Evolutionary conservation across 768 basidiomycete genomes (phyloP).

Genomic region (Lactarius indigo): DNA sequence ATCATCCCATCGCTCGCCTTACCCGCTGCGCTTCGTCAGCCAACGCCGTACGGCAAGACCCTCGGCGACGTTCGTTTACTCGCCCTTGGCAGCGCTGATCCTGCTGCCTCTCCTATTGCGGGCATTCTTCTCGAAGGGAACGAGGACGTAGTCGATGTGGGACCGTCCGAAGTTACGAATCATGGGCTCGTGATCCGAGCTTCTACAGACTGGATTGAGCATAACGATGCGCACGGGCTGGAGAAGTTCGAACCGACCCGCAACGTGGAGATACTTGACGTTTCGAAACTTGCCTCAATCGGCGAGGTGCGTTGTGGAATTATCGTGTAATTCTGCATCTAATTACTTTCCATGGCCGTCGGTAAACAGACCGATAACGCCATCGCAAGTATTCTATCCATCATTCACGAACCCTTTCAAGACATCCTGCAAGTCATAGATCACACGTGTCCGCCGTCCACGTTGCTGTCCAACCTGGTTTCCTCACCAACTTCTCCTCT

Average conservation of each 20-base stretch:
- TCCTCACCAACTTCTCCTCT: constrained; percentile 57
- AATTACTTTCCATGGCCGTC: neutral
- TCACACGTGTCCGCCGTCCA: constrained; percentile 49
- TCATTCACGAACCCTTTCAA: constrained; percentile 56
- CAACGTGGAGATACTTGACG: constrained; percentile 59
- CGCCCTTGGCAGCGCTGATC: constrained; percentile 45
- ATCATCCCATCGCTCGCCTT: constrained; percentile 68
- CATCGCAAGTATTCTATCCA: constrained; percentile 35
- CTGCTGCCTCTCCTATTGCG: constrained; percentile 45
- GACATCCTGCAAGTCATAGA: constrained; percentile 51
- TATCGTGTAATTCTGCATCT: neutral
- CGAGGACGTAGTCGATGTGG: constrained; percentile 63
- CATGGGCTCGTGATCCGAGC: constrained; percentile 45
- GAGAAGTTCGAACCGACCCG: constrained; percentile 62
- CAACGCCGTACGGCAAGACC: constrained; percentile 67
- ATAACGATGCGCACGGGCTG: constrained; percentile 57
- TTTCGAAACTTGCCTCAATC: constrained; percentile 44
- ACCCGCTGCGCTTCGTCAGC: constrained; percentile 55
- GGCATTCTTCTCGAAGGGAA: constrained; percentile 57
- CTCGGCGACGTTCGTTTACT: constrained; percentile 59
- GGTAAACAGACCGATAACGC: constrained; percentile 23
- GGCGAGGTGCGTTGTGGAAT: constrained; percentile 41
- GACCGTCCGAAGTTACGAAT: constrained; percentile 50
- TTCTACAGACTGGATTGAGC: constrained; percentile 72
- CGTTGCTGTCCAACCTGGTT: constrained; percentile 48